Evolutionary conservation across 305 asterid genomes (phyloP), one percentile per base, ranked within the genome.

Genomic region (Lippia alba): DNA sequence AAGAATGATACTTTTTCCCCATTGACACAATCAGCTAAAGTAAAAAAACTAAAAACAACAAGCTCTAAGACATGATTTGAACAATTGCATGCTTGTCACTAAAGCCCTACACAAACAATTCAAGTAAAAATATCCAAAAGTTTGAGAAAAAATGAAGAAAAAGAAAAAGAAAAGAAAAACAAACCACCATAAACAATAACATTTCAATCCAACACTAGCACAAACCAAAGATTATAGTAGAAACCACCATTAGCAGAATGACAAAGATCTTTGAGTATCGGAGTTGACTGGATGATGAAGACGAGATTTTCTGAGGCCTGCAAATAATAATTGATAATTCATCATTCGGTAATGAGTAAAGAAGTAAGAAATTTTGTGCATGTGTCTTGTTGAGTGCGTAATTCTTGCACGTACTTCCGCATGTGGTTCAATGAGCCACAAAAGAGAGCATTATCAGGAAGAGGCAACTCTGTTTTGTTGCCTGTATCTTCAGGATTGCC

Each of bases 391-490:
- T 12, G 3, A 3, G 12, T 44, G 53, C 32, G 61, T 41, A 15
- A 48, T 9, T 51, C 11, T 33, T 19, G 6, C 17, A 48, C 71
- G 9, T 36, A 87, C 96, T 76, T 87, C 59, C 87, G 94, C 80
- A 49, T 15, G 24, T 39, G 32, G 45, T 74, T 56, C 48, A 90
- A 86, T 53, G 87, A 91, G 39, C 96, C 96, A 56, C 96, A 90
- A 55, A 73, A 87, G 68, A 87, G 91, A 65, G 73, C 94, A 73
- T 90, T 90, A 11, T 79, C 83, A 4, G 96, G 96, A 49, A 70
- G 74, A 3, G 88, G 92, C 17, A 74, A 12, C 57, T 90, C 96
- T 5, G 96, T 87, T 76, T 86, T 86, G 75, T 84, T 80, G 73
- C 63, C 33, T 7, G 15, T 44, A 63, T 90, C 92, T 75, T 87